phyloP scores from a whole-genome alignment of 140 eudicot genomes.

The Senecio squalidus region DNA sequence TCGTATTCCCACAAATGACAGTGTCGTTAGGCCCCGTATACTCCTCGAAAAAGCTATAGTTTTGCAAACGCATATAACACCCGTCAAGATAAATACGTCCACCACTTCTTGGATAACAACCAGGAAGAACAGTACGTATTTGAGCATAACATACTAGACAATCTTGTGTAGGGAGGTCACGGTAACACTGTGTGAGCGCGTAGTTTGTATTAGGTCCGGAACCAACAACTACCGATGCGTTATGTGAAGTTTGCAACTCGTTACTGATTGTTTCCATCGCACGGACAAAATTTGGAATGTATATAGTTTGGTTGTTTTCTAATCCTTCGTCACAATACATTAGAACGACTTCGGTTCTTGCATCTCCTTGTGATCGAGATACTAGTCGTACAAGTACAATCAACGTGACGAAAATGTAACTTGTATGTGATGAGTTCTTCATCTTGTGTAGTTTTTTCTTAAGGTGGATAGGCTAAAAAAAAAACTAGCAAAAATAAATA shows the following conservation, averaged over 20 bases:
- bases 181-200: slow-evolving; percentile 19
- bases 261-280: slow-evolving; percentile 44
- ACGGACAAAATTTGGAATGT: slow-evolving; percentile 35
- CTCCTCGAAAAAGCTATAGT: slow-evolving; percentile 20
- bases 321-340: slow-evolving; percentile 28
- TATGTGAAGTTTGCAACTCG: slow-evolving; percentile 34
- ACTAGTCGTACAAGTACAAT: slow-evolving; percentile 11
- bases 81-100: slow-evolving; percentile 30
- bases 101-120: slow-evolving; percentile 18
- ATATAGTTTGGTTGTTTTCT: slow-evolving; percentile 31
- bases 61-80: slow-evolving; percentile 18
- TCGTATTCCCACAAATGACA: slow-evolving; percentile 11
- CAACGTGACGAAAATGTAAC: slow-evolving; percentile 5
- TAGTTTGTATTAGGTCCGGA: slow-evolving; percentile 15
- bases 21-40: slow-evolving; percentile 11
- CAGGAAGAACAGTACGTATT: slow-evolving; percentile 21
- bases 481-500: no score
- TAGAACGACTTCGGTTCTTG: slow-evolving; percentile 50
- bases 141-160: slow-evolving; percentile 26
- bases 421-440: slow-evolving; percentile 1
- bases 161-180: slow-evolving; percentile 16
- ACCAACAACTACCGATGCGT: slow-evolving; percentile 12
- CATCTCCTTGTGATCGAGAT: slow-evolving; percentile 38
- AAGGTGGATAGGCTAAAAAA: no score
- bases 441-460: no score